These are phyloP conservation scores for Camellia sinensis DNA, from an alignment of 148 eudicot species.

Conservation along the genomic window DNA sequence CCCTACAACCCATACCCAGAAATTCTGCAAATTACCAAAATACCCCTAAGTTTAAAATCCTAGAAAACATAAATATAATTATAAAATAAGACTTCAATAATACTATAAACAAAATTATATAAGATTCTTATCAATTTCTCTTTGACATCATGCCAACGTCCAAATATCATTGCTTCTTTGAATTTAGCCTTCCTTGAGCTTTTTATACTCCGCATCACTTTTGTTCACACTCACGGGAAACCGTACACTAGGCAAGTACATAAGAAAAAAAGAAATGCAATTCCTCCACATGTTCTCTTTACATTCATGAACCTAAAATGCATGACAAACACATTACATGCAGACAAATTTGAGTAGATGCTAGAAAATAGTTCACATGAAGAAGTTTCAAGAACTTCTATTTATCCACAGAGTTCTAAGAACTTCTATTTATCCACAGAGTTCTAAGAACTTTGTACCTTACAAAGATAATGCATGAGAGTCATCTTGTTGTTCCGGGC, in stretches of 20 bases:
- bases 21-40: too few relatives aligned
- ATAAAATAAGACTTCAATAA: too few relatives aligned
- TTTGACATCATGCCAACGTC: too few relatives aligned
- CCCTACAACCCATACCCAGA: too few relatives aligned
- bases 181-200: too few relatives aligned
- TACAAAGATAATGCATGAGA: slow-evolving; percentile 95
- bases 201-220: too few relatives aligned
- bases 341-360: neutral
- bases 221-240: neutral
- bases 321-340: neutral
- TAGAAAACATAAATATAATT: too few relatives aligned
- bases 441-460: slow-evolving; percentile 38
- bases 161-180: too few relatives aligned
- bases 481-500: slow-evolving; percentile 89
- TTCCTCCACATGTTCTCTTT: neutral
- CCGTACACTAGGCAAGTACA: neutral
- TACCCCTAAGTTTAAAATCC: too few relatives aligned
- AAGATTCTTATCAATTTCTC: too few relatives aligned
- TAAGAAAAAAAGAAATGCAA: slow-evolving; percentile 1
- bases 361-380: slow-evolving; percentile 7
- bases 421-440: neutral
- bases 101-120: too few relatives aligned
- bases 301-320: neutral
- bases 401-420: too few relatives aligned
- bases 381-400: neutral